A percentile compares a stretch with the other conserved stretches of the same genome.
These are phyloP conservation scores for Leptodontidium sp. DNA, from an alignment of 2,329 filamentous ascomycete species.

Conservation along the genomic window DNA sequence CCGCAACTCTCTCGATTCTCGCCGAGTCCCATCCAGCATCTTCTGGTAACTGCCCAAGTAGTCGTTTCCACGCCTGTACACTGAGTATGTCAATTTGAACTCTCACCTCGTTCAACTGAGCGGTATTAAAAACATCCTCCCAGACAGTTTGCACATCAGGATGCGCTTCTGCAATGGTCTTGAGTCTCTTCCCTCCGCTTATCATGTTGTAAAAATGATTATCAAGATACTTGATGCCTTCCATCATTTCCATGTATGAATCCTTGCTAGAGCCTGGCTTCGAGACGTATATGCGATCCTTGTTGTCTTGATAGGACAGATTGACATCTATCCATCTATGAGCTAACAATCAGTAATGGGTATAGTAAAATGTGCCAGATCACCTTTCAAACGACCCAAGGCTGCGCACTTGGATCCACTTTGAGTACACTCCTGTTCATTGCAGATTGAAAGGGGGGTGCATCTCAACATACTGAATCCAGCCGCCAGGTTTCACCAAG, in stretches of 20 bases:
- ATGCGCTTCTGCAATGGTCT: not conserved
- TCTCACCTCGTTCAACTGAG: conserved; percentile 9
- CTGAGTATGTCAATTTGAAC: conserved; percentile 1
- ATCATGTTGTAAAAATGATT: not conserved
- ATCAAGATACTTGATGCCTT: not conserved
- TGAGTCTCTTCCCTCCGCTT: not conserved
- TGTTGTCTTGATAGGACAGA: not conserved
- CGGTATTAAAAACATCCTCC: conserved; percentile 11
- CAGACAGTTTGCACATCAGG: not conserved
- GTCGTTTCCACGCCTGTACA: conserved; percentile 5
- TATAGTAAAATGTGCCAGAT: not conserved
- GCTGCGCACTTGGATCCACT: not conserved
- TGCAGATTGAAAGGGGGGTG: not conserved
- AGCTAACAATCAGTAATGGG: too few species aligned
- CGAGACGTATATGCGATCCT: conserved; percentile 5
- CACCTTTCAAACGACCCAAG: not conserved
- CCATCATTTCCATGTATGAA: not conserved
- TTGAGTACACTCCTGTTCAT: not conserved
- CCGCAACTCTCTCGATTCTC: not conserved
- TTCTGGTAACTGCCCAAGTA: not conserved
- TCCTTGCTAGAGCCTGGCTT: conserved; percentile 4
- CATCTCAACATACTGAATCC: conserved; percentile 1
- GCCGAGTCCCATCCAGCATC: not conserved
- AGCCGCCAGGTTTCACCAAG: conserved; percentile 7
- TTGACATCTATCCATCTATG: conserved; percentile 15